These are phyloP conservation scores for Tothia fuscella DNA, from an alignment of 2,329 filamentous ascomycete genomes.

Conservation along the genomic window DNA sequence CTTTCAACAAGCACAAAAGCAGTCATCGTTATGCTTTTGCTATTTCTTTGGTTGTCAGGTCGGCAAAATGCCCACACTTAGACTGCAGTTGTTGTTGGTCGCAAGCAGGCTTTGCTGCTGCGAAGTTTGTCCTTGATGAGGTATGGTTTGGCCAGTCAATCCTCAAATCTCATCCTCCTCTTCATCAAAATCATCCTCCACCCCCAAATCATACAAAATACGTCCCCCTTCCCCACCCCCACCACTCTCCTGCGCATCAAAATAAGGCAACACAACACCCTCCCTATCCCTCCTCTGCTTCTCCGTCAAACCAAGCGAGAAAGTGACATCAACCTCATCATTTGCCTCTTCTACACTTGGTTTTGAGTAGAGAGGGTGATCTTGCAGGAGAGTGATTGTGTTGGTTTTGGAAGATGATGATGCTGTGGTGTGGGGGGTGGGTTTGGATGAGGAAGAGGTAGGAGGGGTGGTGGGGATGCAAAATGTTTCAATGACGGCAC, in stretches of 20 bases:
- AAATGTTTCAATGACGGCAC: conserved; percentile 61
- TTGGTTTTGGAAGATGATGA: conserved; percentile 28
- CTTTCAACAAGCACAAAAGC: no score
- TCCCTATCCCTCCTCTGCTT: conserved; percentile 80
- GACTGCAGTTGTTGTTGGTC: no score
- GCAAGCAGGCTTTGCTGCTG: no score
- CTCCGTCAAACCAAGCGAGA: conserved; percentile 77
- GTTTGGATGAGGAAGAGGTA: background rate
- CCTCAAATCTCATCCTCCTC: conserved; percentile 78
- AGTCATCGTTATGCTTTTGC: no score
- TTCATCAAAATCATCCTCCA: conserved; percentile 93
- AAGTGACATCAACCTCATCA: conserved; percentile 57
- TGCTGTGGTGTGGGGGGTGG: conserved; percentile 5
- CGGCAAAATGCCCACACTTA: no score
- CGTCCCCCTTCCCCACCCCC: conserved; percentile 68
- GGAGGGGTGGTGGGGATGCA: conserved; percentile 38
- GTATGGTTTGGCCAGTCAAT: background rate
- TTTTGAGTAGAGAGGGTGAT: conserved; percentile 57
- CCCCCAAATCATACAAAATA: conserved; percentile 93
- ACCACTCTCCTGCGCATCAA: conserved; percentile 73
- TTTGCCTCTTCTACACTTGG: conserved; percentile 29
- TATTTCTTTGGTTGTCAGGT: no score
- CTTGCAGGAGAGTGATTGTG: conserved; percentile 53
- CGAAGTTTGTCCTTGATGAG: no score
- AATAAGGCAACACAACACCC: conserved; percentile 85